A percentile compares a stretch with the other conserved stretches of the same genome.
phyloP scores from a whole-genome alignment of 2,329 filamentous ascomycete genomes.

The Aureobasidium leucospermi region DNA sequence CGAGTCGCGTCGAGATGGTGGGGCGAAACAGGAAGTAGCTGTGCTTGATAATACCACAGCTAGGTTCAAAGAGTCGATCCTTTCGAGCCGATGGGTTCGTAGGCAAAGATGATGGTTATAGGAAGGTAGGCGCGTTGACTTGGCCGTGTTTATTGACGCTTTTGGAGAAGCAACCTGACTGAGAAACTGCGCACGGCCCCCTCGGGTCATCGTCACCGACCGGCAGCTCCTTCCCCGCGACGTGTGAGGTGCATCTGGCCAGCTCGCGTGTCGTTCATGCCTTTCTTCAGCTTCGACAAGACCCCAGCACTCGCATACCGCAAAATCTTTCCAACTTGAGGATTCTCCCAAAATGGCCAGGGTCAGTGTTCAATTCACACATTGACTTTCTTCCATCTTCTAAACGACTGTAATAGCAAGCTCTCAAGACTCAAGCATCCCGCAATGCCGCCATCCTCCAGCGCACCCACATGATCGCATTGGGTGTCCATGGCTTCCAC shows the following conservation, averaged over 20 bases:
- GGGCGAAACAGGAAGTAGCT: background rate
- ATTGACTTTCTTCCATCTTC: background rate
- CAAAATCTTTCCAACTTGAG: too few relatives aligned
- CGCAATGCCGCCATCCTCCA: slow-evolving; percentile 71
- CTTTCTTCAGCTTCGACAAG: background rate
- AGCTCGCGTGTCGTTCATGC: slow-evolving; percentile 1
- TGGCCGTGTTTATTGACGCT: slow-evolving; percentile 8
- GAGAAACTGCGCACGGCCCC: slow-evolving; percentile 4
- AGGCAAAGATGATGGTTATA: background rate
- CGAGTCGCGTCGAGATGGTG: background rate
- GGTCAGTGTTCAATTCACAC: background rate
- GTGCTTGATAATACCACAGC: background rate
- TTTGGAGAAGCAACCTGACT: background rate
- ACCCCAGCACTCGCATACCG: background rate
- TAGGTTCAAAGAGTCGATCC: background rate
- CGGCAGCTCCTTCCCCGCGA: background rate
- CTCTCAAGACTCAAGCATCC: slow-evolving; percentile 58
- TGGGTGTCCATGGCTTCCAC: slow-evolving; percentile 66
- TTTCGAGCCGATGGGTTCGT: background rate
- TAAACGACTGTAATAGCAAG: slow-evolving; percentile 34
- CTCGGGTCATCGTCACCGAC: background rate
- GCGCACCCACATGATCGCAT: slow-evolving; percentile 71
- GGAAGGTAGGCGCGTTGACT: background rate
- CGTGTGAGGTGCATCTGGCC: background rate
- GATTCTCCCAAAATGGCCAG: background rate